Conservation (phyloP, 163 green algal genomes). For the Scenedesmus sp. region DNA sequence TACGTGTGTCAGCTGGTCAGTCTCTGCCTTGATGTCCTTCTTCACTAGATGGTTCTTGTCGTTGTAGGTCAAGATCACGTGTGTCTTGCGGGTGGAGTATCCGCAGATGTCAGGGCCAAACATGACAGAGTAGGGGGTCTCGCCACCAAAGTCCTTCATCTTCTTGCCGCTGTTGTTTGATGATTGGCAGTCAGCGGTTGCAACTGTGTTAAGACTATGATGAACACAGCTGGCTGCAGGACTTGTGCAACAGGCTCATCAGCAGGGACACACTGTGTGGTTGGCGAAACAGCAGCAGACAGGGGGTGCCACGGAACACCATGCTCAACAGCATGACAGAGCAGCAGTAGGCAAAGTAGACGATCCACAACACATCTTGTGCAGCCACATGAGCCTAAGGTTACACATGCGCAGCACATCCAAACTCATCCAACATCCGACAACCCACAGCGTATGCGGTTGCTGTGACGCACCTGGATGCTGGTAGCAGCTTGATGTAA, state of each 20-base stretch:
- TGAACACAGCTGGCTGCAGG: no score
- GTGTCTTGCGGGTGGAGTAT: constrained; percentile 82
- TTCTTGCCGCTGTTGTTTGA: constrained; percentile 57
- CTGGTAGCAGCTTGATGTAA: constrained; percentile 93
- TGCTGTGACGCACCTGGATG: constrained; percentile 61
- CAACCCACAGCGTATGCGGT: not conserved
- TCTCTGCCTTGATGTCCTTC: constrained; percentile 82
- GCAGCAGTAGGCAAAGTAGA: not conserved
- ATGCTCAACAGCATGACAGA: not conserved
- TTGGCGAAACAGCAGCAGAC: not conserved
- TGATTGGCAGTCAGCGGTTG: not conserved
- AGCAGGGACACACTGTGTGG: no score
- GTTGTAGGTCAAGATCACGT: constrained; percentile 93
- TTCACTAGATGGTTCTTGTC: constrained; percentile 81
- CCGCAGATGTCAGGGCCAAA: constrained; percentile 94
- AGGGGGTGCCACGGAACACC: not conserved
- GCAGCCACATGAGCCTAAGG: not conserved
- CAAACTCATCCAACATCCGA: not conserved
- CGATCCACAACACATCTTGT: not conserved
- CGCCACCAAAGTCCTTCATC: constrained; percentile 85
- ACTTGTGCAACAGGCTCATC: no score
- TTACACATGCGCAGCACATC: not conserved
- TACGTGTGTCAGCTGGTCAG: constrained; percentile 88
- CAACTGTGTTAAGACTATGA: no score
- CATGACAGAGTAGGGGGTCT: constrained; percentile 94